Base-by-base conservation (phyloP, 108 stramenopile species). In the Cylindrotheca closterium region DNA sequence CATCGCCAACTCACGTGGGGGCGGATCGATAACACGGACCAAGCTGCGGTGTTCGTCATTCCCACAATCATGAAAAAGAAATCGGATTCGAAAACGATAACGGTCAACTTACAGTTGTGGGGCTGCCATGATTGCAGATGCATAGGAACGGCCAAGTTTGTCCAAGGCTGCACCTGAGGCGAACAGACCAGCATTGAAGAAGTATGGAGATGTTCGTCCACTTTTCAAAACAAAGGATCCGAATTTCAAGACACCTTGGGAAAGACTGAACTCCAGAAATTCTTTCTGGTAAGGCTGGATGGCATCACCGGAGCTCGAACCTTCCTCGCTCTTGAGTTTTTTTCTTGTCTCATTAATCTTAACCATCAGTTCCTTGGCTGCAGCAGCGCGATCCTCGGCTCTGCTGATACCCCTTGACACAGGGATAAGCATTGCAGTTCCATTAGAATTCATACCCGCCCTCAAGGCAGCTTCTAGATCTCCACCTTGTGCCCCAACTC, bases 181-280 rank as follows among this genome's bases (percentile, higher is more conserved):
- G 73, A 97, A 96, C 45, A 91, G 68, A 45, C 98, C 98, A 4
- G 99, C 99, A 76, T 99, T 99, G 84, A 99, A 99, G 69, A 99
- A 99, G 80, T 99, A 99, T 0, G 99, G 99, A n/a, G 94, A 96
- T 2, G 80, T 87, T 37, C 99, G 82, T 54, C 97, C 97, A 68
- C 95, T 96, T 68, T 99, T 99, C 42, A 99, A 83, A n/a, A 85
- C 88, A 81, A 99, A 99, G 1, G 79, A 79, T 31, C 97, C 99
- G 74, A 99, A 98, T 47, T 88, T 92, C 18, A 99, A 79, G 8
- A 97, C 99, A 27, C 93, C 91, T 56, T 89, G 67, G 26, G 59
- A 52, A 19, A 99, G 67, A 60, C 92, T 93, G 63, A 97, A 96
- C 68, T 96, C 88, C 62, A 99, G 62, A 64, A 99, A 98, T 32